Conservation (phyloP, 2,329 filamentous ascomycete genomes). For the Aspergillus arachidicola region DNA sequence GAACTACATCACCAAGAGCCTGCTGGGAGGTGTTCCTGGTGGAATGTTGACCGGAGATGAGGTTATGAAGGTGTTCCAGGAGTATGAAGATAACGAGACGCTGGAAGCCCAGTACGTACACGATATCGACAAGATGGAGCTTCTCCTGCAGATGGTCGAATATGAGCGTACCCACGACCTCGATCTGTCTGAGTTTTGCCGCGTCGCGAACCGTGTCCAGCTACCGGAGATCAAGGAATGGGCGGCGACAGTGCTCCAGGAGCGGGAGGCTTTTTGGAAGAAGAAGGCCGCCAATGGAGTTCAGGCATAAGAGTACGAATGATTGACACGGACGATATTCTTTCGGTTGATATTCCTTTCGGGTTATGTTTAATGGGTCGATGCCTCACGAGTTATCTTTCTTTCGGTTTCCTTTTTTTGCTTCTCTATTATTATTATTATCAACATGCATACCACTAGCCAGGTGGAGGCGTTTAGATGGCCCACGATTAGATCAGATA, state of each 20-base stretch:
- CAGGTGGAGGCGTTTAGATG: slow-evolving; percentile 10
- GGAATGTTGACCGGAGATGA: slow-evolving; percentile 66
- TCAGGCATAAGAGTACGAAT: slow-evolving; percentile 4
- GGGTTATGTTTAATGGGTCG: slow-evolving; percentile 16
- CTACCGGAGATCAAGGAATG: slow-evolving; percentile 79
- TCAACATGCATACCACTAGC: slow-evolving; percentile 2
- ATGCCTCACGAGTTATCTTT: slow-evolving; percentile 9
- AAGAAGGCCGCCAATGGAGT: slow-evolving; percentile 21
- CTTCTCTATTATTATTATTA: neutral
- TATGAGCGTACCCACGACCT: slow-evolving; percentile 77
- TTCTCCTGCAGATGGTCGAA: slow-evolving; percentile 93
- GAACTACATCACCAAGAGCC: slow-evolving; percentile 76
- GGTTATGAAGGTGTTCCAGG: slow-evolving; percentile 82
- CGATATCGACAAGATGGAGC: slow-evolving; percentile 95
- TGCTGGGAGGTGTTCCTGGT: slow-evolving; percentile 76
- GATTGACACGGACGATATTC: neutral
- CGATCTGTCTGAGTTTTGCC: slow-evolving; percentile 84
- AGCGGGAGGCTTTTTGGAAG: slow-evolving; percentile 75
- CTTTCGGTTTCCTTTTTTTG: slow-evolving; percentile 4
- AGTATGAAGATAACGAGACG: slow-evolving; percentile 89
- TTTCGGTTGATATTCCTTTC: slow-evolving; percentile 6
- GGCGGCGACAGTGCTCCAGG: slow-evolving; percentile 74
- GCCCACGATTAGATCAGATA: slow-evolving; percentile 11
- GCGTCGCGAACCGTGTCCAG: slow-evolving; percentile 72
- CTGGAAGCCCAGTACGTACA: slow-evolving; percentile 88